Conservation (phyloP, 1,139 yeast genomes). For the Zygoascus meyerae region DNA sequence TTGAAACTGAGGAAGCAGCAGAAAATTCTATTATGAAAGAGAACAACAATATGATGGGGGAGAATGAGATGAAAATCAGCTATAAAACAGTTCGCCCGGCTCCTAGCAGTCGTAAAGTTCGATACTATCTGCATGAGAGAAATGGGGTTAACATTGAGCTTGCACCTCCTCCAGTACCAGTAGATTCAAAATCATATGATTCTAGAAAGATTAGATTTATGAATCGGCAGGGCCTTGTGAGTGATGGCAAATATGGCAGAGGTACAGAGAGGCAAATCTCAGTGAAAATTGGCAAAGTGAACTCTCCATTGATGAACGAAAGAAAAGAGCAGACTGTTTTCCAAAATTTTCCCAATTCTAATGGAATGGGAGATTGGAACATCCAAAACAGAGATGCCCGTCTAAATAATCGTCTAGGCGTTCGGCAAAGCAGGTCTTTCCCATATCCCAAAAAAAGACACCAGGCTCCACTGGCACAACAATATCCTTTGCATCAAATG, state of each 20-base stretch:
- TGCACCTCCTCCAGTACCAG: slow-evolving; percentile 25
- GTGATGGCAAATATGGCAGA: slow-evolving; percentile 87
- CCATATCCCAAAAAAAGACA: no score
- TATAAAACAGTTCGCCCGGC: slow-evolving; percentile 55
- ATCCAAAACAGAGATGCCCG: no score
- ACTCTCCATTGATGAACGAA: no score
- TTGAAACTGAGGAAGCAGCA: slow-evolving; percentile 46
- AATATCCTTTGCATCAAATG: neutral
- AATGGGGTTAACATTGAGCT: slow-evolving; percentile 19
- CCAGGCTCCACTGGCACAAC: no score
- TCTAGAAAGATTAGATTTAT: slow-evolving; percentile 1
- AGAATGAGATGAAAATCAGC: slow-evolving; percentile 77
- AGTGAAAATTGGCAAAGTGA: neutral
- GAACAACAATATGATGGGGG: slow-evolving; percentile 68
- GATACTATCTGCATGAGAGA: neutral
- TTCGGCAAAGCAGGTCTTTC: no score
- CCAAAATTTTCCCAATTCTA: no score
- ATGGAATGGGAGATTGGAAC: no score
- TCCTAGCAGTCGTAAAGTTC: slow-evolving; percentile 1
- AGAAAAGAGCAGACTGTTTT: no score
- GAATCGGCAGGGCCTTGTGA: slow-evolving; percentile 76
- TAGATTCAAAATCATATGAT: slow-evolving; percentile 15
- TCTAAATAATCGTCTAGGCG: no score
- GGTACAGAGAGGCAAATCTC: slow-evolving; percentile 6
- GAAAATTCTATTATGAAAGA: slow-evolving; percentile 38